phyloP scores from a whole-genome alignment of 2,329 filamentous ascomycete species.

The Colletotrichum eremochloae region DNA sequence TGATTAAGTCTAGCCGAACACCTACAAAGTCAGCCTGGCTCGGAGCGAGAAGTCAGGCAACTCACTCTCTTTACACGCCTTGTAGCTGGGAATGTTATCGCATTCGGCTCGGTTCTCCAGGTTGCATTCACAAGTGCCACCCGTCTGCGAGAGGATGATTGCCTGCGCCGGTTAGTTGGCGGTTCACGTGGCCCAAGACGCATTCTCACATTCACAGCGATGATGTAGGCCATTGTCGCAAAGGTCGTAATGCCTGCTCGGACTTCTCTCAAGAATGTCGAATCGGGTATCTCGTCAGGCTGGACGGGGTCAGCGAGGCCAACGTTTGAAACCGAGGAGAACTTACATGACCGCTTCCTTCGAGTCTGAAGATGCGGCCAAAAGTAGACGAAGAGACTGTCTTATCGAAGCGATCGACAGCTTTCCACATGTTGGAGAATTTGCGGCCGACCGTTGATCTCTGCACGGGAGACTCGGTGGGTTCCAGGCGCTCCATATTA shows the following conservation, averaged over 20 bases:
- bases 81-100: conserved; percentile 59
- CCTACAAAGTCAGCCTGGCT: conserved; percentile 51
- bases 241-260: conserved; percentile 85
- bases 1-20: conserved; percentile 83
- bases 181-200: not conserved
- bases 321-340: not conserved
- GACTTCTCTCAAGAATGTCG: conserved; percentile 82
- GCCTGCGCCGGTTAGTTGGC: conserved; percentile 60
- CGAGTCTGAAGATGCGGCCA: conserved; percentile 74
- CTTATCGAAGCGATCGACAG: conserved; percentile 53
- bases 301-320: conserved; percentile 49
- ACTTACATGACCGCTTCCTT: conserved; percentile 77
- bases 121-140: conserved; percentile 81
- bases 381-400: conserved; percentile 60
- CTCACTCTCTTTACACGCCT: conserved; percentile 62
- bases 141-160: conserved; percentile 79
- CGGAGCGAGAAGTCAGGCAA: conserved; percentile 1
- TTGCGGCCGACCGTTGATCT: conserved; percentile 42
- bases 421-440: conserved; percentile 52
- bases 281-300: conserved; percentile 75
- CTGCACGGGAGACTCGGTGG: conserved; percentile 23
- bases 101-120: conserved; percentile 60
- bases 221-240: conserved; percentile 88
- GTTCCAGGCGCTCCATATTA: conserved; percentile 41
- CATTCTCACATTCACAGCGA: conserved; percentile 73